Percentiles rank a stretch among this genome's conserved stretches.
phyloP scores from a whole-genome alignment of 2,329 filamentous ascomycete genomes.

The Fusarium anthophilum region DNA sequence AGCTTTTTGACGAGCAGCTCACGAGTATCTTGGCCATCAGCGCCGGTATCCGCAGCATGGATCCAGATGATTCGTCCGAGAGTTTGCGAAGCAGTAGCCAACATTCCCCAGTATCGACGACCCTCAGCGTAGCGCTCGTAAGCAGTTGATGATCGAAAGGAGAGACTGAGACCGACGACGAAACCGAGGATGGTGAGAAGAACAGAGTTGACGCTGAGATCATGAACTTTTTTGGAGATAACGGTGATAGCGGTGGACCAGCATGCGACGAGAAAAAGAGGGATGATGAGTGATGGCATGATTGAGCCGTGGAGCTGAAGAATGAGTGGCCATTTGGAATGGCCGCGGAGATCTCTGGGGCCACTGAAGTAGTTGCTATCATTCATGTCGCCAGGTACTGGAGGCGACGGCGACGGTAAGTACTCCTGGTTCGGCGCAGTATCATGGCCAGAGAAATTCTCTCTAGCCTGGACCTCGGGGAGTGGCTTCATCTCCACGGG shows the following conservation, averaged over 20 bases:
- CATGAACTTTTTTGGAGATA: slow-evolving; percentile 59
- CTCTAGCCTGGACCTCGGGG: neutral
- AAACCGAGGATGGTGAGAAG: slow-evolving; percentile 83
- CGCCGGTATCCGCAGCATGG: slow-evolving; percentile 69
- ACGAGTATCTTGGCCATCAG: slow-evolving; percentile 61
- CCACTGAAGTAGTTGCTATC: slow-evolving; percentile 70
- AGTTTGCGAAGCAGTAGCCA: slow-evolving; percentile 69
- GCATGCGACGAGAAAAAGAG: slow-evolving; percentile 66
- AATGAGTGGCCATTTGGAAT: slow-evolving; percentile 81
- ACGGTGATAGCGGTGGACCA: slow-evolving; percentile 75
- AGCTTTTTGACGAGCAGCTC: slow-evolving; percentile 76
- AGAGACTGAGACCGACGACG: slow-evolving; percentile 79
- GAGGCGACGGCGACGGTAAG: neutral
- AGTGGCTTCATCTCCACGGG: neutral
- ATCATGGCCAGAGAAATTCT: neutral
- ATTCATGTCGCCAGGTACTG: rapidly evolving
- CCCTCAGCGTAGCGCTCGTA: slow-evolving; percentile 78
- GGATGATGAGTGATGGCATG: slow-evolving; percentile 77
- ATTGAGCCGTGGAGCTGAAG: slow-evolving; percentile 80
- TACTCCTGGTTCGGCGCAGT: neutral
- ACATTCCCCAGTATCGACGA: slow-evolving; percentile 68
- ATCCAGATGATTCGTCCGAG: slow-evolving; percentile 87
- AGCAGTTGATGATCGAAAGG: slow-evolving; percentile 78
- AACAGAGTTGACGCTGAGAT: slow-evolving; percentile 49
- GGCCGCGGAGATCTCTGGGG: slow-evolving; percentile 74